These are phyloP conservation scores for Ganoderma lucidum DNA, from an alignment of 1,284 basidiomycete genomes.

Conservation along the genomic window DNA sequence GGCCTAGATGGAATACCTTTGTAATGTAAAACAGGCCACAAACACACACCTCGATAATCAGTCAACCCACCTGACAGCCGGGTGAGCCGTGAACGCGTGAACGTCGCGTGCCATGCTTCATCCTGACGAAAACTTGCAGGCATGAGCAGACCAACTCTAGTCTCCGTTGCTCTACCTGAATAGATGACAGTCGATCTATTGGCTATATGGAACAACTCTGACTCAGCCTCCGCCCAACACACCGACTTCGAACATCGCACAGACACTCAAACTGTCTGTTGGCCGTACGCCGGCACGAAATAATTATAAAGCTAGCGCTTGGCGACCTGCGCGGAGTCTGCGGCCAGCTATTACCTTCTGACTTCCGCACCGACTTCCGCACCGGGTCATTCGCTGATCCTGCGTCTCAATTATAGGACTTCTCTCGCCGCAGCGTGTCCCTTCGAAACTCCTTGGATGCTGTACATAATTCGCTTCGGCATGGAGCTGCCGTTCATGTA, in stretches of 20 bases:
- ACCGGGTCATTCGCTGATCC: neutral
- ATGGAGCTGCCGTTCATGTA: constrained; percentile 4
- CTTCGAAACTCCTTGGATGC: neutral
- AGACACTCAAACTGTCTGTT: no score
- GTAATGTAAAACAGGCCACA: neutral
- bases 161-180: no score
- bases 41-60: neutral
- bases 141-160: neutral
- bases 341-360: neutral
- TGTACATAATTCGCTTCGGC: neutral
- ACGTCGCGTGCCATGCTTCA: neutral
- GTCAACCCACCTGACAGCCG: neutral
- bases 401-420: neutral
- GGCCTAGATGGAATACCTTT: neutral
- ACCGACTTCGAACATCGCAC: neutral
- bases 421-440: neutral
- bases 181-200: no score
- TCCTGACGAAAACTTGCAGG: neutral
- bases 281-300: neutral
- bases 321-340: neutral
- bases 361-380: no score
- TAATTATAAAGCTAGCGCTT: neutral
- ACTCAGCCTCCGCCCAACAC: neutral
- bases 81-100: neutral
- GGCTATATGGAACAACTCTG: no score